phyloP scores from a whole-genome alignment of 1,139 yeast genomes.

The Hemisphaericaspora lyxosophila region DNA sequence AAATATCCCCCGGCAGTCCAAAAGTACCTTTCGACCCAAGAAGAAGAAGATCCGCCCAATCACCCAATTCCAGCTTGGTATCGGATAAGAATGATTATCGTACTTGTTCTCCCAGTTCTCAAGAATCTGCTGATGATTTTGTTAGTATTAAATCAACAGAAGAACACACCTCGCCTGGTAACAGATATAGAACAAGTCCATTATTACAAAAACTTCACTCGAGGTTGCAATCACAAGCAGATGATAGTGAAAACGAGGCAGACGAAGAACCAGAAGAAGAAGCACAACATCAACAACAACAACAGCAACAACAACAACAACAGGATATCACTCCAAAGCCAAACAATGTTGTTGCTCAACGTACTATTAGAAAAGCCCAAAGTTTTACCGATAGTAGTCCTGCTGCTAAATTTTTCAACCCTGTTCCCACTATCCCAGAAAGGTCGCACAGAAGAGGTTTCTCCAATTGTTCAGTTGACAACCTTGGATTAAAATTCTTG shows the following conservation, averaged over 20 bases:
- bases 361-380: no score
- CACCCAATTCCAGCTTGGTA: neutral
- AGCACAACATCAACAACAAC: conserved; percentile 2
- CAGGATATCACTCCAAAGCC: neutral
- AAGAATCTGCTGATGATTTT: neutral
- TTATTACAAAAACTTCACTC: neutral
- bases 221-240: neutral
- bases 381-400: no score
- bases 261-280: neutral
- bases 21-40: neutral
- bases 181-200: neutral
- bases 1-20: no score
- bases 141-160: neutral
- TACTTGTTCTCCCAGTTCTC: neutral
- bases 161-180: neutral
- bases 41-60: neutral
- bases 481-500: conserved; percentile 37
- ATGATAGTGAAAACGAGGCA: neutral
- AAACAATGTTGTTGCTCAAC: no score
- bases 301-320: conserved; percentile 1
- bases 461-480: conserved; percentile 23
- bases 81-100: neutral
- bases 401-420: no score
- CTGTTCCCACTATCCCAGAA: conserved; percentile 10
- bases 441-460: conserved; percentile 15